Base-by-base conservation (phyloP, 2,329 filamentous ascomycete species). In the Reticulascus tulasneorum region DNA sequence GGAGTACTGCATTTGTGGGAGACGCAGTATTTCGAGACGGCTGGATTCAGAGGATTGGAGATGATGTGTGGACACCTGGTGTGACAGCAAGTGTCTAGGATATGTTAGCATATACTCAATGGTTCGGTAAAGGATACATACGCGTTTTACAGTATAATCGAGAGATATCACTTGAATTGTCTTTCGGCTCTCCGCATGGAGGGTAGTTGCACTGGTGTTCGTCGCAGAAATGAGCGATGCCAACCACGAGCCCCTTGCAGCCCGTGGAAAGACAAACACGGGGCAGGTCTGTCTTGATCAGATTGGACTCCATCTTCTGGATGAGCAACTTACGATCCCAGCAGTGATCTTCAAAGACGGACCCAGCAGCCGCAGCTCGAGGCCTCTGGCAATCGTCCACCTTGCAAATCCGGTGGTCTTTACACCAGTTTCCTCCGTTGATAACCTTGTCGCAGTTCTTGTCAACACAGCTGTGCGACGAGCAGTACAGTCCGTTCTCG, bases 401-500 rank as follows among this genome's bases (percentile, higher is more conserved):
- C 10, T 32, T 31, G 28, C 47, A 50, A 8, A 29, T n/a, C 10
- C 35, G 31, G 24, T 50, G 47, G 7, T 34, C 20, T 15, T 20
- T 26, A 22, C 47, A 50, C 45, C 45, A 50, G 31, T 37, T 23
- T 9, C 42, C 45, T 17, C 36, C 34, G 35, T 18, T 28, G n/a
- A 47, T 47, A 21, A 46, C 40, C n/a, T 13, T 17, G 6, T 32
- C 25, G 23, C 47, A 50, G 25, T 39, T 34, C 11, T 9, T 10
- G 13, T 38, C 29, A 23, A 26, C 13, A 25, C 47, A 50, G 33
- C 33, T 44, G 28, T 50, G 47, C 5, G 24, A 12, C 5, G 30
- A 9, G 15, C 47, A 50, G 25, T 40, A 46, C 9, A 37, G 29
- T 20, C 43, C 45, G 7, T 32, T 25, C 5, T 30, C 29, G 18